Base-by-base conservation (phyloP, 1,284 basidiomycete species). In the Marasmius tenuissimus region DNA sequence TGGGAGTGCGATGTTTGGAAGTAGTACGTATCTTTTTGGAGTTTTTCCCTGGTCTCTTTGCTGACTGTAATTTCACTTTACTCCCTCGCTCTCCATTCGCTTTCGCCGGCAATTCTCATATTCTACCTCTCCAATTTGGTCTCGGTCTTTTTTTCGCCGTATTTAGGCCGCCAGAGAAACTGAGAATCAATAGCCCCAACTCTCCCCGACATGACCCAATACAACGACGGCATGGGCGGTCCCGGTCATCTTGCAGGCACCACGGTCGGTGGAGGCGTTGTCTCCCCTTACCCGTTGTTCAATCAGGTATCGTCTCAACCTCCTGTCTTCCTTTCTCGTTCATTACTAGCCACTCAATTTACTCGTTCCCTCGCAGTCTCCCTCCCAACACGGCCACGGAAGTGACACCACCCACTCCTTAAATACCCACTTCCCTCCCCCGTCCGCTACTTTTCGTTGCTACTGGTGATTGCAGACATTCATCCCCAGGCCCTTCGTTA, bases 151-250 rank as follows among this genome's bases (percentile, higher is more conserved):
- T n/a, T 2, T 27, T 27, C 27, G 2, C 27, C 27, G 27, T 27
- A 27, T 4, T 4, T 4, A 27, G 42, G 42, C 18, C 42, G 42
- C 12, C 42, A 18, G 2, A 18, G 42, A 45, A 18, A 45, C 42
- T 8, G n/a, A n/a, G 34, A n/a, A 18, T n/a, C 53, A 12, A 4
- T 27, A 14, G 51, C 39, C 16, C 20, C 35, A 10, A 54, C 51
- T 20, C 57, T 53, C 38, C 50, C 50, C 14, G 40, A 52, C 40
- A 47, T 63, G 48, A 65, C 65, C 1, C 68, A 71, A 8, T 71
- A 73, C 35, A 76, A 77, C 59, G 76, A 78, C 53, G 76, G 78
- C 0, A 75, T 78, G 68, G 75, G 76, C n/a, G 77, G 76, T n/a
- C n/a, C n/a, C n/a, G n/a, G n/a, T 10, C 39, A 60, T 63, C 51